phyloP scores from a whole-genome alignment of 257 asterid genomes.

The Voacanga thouarsii region DNA sequence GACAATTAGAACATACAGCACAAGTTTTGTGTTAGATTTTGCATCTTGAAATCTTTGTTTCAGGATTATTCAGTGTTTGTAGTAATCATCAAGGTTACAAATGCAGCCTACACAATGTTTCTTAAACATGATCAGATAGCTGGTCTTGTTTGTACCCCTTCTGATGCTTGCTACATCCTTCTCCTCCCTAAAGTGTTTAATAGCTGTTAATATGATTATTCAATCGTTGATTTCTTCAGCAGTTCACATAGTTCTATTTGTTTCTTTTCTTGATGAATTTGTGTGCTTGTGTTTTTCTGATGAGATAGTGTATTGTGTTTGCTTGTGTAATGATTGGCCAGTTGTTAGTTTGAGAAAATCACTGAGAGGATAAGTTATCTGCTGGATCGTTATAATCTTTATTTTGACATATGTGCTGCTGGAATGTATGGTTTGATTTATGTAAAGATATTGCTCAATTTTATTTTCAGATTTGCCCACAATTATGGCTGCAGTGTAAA shows the following conservation, averaged over 20 bases:
- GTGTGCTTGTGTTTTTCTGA: background rate
- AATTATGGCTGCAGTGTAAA: background rate
- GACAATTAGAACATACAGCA: background rate
- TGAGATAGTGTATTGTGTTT: background rate
- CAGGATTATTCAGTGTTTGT: background rate
- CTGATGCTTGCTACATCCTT: background rate
- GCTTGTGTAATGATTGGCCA: background rate
- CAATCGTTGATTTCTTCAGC: background rate
- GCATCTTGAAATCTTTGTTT: background rate
- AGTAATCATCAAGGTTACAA: background rate
- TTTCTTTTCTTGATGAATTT: background rate
- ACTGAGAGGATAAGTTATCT: background rate
- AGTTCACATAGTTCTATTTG: background rate
- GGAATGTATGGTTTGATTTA: background rate
- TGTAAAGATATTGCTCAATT: background rate
- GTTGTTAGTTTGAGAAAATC: background rate
- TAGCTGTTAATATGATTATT: background rate
- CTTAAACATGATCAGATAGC: background rate
- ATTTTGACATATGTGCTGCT: background rate
- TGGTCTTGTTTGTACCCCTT: background rate
- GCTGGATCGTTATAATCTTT: background rate
- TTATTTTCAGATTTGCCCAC: background rate
- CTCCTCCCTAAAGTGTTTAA: background rate
- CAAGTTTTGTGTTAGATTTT: background rate
- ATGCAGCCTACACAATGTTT: background rate